Conservation (phyloP, 2,329 filamentous ascomycete species). For the Zasmidium cellare region DNA sequence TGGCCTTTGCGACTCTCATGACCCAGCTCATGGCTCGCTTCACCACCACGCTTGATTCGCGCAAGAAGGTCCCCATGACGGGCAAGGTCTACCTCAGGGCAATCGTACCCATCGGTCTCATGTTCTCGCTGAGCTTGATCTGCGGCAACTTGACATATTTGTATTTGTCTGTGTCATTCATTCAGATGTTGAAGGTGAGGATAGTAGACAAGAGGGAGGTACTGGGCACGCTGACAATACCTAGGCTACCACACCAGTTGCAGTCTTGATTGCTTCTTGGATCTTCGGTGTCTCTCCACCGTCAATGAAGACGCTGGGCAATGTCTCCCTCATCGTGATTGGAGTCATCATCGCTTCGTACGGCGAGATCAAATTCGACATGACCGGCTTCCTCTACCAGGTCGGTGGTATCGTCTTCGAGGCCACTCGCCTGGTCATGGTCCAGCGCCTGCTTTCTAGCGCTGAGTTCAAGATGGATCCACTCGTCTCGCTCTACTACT, state of each 20-base stretch:
- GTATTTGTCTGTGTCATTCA: conserved; percentile 93
- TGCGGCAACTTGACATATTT: conserved; percentile 95
- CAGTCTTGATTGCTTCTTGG: conserved; percentile 89
- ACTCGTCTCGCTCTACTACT: conserved; percentile 86
- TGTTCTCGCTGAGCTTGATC: conserved; percentile 95
- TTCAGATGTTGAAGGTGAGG: conserved; percentile 94
- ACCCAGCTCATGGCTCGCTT: conserved; percentile 91
- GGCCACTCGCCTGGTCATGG: conserved; percentile 79
- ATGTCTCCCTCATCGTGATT: conserved; percentile 91
- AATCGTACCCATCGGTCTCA: conserved; percentile 90
- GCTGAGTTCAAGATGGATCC: conserved; percentile 92
- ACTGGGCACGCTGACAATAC: conserved; percentile 8
- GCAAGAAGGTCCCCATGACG: conserved; percentile 97
- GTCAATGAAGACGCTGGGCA: conserved; percentile 83
- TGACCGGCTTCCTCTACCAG: conserved; percentile 78
- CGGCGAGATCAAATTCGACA: conserved; percentile 91
- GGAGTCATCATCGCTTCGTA: conserved; percentile 93
- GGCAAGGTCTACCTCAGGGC: conserved; percentile 88
- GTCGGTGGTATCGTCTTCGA: conserved; percentile 77
- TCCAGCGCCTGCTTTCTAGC: conserved; percentile 77
- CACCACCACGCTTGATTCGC: conserved; percentile 85
- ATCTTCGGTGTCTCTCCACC: conserved; percentile 78
- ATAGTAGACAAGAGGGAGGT: neutral
- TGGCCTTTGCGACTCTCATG: conserved; percentile 88
- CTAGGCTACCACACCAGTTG: conserved; percentile 90